These are phyloP conservation scores for Colletotrichum godetiae DNA, from an alignment of 2,329 filamentous ascomycete genomes.

Conservation along the genomic window DNA sequence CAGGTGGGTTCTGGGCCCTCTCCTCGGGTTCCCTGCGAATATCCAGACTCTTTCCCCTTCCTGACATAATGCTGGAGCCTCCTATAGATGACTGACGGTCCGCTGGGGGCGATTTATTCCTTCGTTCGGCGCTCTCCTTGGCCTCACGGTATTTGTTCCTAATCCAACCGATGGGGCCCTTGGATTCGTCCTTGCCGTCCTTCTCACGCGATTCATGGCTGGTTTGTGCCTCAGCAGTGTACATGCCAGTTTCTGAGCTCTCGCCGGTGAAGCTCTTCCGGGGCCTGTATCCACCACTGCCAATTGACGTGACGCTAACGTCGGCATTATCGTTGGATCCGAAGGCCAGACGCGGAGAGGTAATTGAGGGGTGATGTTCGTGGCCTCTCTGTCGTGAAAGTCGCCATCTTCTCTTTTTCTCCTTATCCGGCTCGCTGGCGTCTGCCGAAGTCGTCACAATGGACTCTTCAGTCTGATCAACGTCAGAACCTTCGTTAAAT, in stretches of 20 bases:
- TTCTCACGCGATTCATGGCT: constrained; percentile 49
- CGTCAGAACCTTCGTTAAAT: constrained; percentile 84
- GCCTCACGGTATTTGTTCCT: constrained; percentile 70
- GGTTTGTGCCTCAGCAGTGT: constrained; percentile 51
- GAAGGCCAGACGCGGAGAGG: constrained; percentile 59
- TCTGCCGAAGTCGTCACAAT: constrained; percentile 41
- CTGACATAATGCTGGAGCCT: constrained; percentile 41
- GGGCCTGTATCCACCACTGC: constrained; percentile 65
- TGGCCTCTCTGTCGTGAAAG: constrained; percentile 73
- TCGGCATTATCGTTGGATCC: constrained; percentile 73
- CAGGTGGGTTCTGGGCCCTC: background rate
- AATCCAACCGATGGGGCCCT: constrained; percentile 68
- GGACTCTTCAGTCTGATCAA: constrained; percentile 77
- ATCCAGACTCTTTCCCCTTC: constrained; percentile 53
- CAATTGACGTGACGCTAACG: constrained; percentile 75
- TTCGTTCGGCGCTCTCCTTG: constrained; percentile 66
- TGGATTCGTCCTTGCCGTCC: constrained; percentile 60
- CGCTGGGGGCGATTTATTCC: constrained; percentile 67
- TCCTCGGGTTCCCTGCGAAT: constrained; percentile 51
- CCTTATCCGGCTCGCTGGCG: constrained; percentile 66
- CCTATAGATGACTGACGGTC: constrained; percentile 47
- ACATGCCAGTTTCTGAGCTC: constrained; percentile 57
- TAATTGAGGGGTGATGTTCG: constrained; percentile 57
- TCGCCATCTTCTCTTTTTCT: constrained; percentile 79
- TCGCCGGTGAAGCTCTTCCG: constrained; percentile 64